These are phyloP conservation scores for Cyclocybe aegerita DNA, from an alignment of 768 basidiomycete species.

Conservation along the genomic window DNA sequence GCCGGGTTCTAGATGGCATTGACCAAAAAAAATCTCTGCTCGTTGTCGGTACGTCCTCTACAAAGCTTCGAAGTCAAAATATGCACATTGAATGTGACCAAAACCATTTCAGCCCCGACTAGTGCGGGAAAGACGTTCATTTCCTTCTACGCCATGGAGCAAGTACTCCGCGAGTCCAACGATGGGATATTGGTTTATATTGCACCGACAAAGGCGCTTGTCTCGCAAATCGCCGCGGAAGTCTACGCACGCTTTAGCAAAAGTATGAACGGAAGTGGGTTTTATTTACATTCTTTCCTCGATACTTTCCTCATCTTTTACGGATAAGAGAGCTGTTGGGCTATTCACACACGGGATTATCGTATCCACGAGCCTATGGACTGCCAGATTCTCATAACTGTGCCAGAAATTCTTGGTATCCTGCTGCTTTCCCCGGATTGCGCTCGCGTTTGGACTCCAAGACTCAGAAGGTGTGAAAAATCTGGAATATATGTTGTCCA, in stretches of 20 bases:
- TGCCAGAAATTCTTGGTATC: constrained; percentile 68
- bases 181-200: constrained; percentile 71
- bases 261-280: constrained; percentile 43
- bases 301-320: not conserved
- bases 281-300: not conserved
- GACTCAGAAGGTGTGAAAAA: constrained; percentile 51
- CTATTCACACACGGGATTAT: constrained; percentile 65
- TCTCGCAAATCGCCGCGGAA: constrained; percentile 71
- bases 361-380: constrained; percentile 61
- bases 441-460: constrained; percentile 59
- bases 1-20: constrained; percentile 61
- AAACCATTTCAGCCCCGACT: constrained; percentile 49
- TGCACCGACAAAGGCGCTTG: constrained; percentile 75
- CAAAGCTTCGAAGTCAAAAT: not conserved
- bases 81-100: not conserved
- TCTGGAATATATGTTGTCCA: not conserved
- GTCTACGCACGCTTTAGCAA: constrained; percentile 70
- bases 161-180: constrained; percentile 58
- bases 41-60: constrained; percentile 52
- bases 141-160: constrained; percentile 77
- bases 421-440: constrained; percentile 70
- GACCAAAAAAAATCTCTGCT: constrained; percentile 60
- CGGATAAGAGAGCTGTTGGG: constrained; percentile 54
- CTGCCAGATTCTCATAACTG: constrained; percentile 74
- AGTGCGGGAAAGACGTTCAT: constrained; percentile 80